Conservation (phyloP, 1,284 basidiomycete genomes). For the Apiotrichum gracile region DNA sequence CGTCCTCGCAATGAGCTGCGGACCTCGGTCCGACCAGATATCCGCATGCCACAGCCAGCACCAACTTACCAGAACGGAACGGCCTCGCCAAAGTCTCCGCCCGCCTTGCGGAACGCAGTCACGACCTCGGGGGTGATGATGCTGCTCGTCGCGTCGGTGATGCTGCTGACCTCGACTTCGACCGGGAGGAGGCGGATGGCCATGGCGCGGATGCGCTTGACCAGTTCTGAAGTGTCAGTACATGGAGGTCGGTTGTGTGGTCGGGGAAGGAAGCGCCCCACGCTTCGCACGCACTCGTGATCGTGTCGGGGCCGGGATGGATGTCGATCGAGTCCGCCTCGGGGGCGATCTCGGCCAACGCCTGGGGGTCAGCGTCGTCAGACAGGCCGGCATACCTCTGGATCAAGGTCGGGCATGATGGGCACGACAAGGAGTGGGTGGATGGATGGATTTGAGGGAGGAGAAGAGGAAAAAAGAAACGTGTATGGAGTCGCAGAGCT, state of each 20-base stretch:
- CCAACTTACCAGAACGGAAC: conserved; percentile 50
- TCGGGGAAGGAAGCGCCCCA: no score
- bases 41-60: no score
- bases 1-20: background rate
- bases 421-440: no score
- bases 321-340: background rate
- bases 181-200: conserved; percentile 72
- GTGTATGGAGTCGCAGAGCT: background rate
- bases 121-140: conserved; percentile 49
- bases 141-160: conserved; percentile 42
- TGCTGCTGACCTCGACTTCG: conserved; percentile 50
- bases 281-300: conserved; percentile 10
- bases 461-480: background rate
- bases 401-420: background rate
- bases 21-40: no score
- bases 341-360: background rate
- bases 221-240: conserved; percentile 48
- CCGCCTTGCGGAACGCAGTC: conserved; percentile 47
- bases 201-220: conserved; percentile 71
- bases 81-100: conserved; percentile 63
- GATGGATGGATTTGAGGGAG: background rate
- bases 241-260: background rate
- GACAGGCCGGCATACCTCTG: background rate
- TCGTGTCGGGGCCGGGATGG: conserved; percentile 11
- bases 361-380: background rate